Evolutionary conservation across 495 filamentous ascomycete genomes (phyloP).

Genomic region (Letharia lupina): DNA sequence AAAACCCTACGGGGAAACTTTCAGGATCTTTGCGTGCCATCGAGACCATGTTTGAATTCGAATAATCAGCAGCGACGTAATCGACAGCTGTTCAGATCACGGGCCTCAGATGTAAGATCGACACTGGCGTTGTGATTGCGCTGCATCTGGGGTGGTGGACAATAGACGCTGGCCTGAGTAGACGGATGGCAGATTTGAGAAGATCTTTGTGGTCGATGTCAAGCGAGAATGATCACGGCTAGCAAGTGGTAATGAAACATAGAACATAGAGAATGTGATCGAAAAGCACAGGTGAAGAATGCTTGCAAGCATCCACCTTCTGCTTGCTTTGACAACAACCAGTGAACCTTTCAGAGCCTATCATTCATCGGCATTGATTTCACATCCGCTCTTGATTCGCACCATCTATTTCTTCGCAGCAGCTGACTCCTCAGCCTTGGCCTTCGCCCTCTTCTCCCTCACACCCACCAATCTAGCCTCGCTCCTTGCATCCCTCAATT

Average conservation of each 20-base stretch:
- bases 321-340: not conserved
- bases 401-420: slow-evolving; percentile 76
- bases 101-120: not conserved
- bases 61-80: not conserved
- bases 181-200: not conserved
- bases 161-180: not conserved
- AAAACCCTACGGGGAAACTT: too few relatives aligned
- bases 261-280: not conserved
- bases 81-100: not conserved
- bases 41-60: too few relatives aligned
- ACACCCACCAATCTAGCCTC: slow-evolving; percentile 72
- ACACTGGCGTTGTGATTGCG: not conserved
- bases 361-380: not conserved
- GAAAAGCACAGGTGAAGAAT: not conserved
- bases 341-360: not conserved
- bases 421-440: slow-evolving; percentile 83
- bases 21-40: too few relatives aligned
- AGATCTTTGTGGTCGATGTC: not conserved
- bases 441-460: slow-evolving; percentile 88
- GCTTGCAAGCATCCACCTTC: not conserved
- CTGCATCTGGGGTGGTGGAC: not conserved
- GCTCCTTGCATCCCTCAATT: slow-evolving; percentile 75
- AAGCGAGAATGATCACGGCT: not conserved
- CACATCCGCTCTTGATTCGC: not conserved
- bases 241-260: not conserved